Conservation (phyloP, 495 filamentous ascomycete species). For the Corynascus novoguineensis region DNA sequence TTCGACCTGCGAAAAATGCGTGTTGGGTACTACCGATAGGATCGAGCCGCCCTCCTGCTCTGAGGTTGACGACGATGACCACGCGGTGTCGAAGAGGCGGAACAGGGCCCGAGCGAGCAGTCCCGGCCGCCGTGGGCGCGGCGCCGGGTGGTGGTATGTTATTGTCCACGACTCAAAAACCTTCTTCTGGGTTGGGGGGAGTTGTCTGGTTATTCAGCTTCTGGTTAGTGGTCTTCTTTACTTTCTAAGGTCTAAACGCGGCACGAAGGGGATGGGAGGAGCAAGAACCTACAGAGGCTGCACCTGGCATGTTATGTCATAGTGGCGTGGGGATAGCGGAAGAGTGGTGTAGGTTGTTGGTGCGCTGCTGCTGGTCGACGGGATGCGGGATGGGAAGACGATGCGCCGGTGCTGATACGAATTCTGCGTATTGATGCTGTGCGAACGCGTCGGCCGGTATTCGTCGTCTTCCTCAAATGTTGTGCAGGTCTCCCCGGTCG, state of each 20-base stretch:
- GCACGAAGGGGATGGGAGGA: neutral
- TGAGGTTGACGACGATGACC: too few relatives aligned
- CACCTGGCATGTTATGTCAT: neutral
- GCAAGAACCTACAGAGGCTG: neutral
- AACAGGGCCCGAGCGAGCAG: conserved; percentile 11
- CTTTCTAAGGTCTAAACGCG: neutral
- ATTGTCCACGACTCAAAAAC: conserved; percentile 22
- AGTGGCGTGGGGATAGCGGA: neutral
- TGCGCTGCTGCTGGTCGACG: conserved; percentile 6
- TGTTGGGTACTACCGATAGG: conserved; percentile 17
- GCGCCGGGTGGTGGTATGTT: conserved; percentile 15
- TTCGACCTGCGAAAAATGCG: conserved; percentile 19
- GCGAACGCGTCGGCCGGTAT: neutral
- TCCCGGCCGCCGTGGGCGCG: neutral
- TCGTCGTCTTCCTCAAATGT: conserved; percentile 7
- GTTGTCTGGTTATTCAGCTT: neutral
- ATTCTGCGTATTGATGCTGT: neutral
- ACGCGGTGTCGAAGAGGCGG: neutral
- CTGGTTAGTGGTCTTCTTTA: neutral
- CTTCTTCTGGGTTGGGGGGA: conserved; percentile 6
- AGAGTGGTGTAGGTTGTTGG: conserved; percentile 4
- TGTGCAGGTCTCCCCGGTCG: neutral
- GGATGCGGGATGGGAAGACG: neutral
- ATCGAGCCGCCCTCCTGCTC: conserved; percentile 16
- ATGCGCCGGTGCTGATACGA: neutral